Evolutionary conservation across 164 flowering plant genomes (phyloP), one percentile per base, ranked within the genome.

Genomic region (Vitis cinerea): DNA sequence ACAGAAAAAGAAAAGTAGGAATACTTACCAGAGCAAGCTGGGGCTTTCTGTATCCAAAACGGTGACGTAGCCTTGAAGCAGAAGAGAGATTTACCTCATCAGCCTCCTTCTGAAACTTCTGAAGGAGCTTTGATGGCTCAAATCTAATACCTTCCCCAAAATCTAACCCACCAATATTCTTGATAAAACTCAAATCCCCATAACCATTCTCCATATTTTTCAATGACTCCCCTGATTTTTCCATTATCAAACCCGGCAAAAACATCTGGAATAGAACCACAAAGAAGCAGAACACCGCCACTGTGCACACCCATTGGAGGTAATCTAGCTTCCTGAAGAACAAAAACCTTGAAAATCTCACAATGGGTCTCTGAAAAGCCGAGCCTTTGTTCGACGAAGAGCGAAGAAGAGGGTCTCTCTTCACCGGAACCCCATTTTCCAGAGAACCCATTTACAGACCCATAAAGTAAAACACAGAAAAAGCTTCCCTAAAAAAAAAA

Each of bases 1-100:
- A 48, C 7, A 70, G 29, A 8, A 7, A 59, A 61, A 14, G 50
- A 19, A n/a, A 51, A 31, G 17, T 53, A 17, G 13, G n/a, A 53
- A 7, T 9, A 83, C 91, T 81, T 4, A 96, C 99, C 89, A 96
- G 72, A 12, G 99, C 99, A 47, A 93, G 86, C 84, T 84, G 90
- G 15, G 99, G 97, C 60, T 86, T 93, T 66, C 93, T 81, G 60
- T 81, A 68, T 1, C 86, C 91, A 52, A 84, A 85, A 75, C 95
- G 81, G 14, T 68, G 75, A 15, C 59, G 75, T 8, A 82, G 82
- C 52, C 78, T 72, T 15, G 63, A 71, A 72, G 71, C 78, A 64
- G 68, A 71, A 55, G 83, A 67, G 7, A 57, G 65, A 79, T 79
- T 79, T 44, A 65, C 64, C 31, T 64, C 87, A 30, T 58, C 72